Evolutionary conservation across 345 rosid species (phyloP).

Genomic region (Camelina neglecta): DNA sequence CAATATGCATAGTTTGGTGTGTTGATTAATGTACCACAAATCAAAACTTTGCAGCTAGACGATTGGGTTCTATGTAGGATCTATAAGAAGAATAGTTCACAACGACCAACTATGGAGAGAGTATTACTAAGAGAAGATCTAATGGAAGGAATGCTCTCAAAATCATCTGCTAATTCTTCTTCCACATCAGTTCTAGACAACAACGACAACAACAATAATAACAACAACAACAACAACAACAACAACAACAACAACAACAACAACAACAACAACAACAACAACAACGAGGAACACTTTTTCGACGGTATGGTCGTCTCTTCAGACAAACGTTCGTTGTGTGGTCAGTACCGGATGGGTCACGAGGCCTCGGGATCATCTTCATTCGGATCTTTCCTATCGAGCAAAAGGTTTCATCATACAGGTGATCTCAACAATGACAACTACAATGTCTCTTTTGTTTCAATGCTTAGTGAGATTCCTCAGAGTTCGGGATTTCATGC

Average conservation of each 20-base stretch:
- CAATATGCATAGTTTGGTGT: background rate
- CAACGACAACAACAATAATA: conserved; percentile 44
- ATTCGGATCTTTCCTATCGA: conserved; percentile 45
- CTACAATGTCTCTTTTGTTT: conserved; percentile 59
- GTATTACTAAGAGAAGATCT: conserved; percentile 47
- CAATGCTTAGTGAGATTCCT: conserved; percentile 65
- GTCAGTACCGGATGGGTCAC: conserved; percentile 50
- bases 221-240: conserved; percentile 49
- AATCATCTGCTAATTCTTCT: conserved; percentile 46
- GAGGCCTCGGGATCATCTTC: conserved; percentile 40
- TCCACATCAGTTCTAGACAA: conserved; percentile 52
- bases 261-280: conserved; percentile 37
- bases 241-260: conserved; percentile 34
- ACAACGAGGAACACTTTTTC: conserved; percentile 56
- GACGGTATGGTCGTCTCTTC: conserved; percentile 55
- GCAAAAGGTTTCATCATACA: conserved; percentile 56
- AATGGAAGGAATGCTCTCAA: conserved; percentile 55
- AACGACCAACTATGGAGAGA: conserved; percentile 58
- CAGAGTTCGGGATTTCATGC: conserved; percentile 56
- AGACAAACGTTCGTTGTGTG: conserved; percentile 43
- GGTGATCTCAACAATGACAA: conserved; percentile 54
- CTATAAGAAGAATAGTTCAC: conserved; percentile 65
- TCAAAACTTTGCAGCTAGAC: conserved; percentile 53
- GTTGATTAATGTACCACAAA: background rate
- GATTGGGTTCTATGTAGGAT: conserved; percentile 83